Evolutionary conservation across 805 yeast species (phyloP).

Genomic region (Starmerella bombi): DNA sequence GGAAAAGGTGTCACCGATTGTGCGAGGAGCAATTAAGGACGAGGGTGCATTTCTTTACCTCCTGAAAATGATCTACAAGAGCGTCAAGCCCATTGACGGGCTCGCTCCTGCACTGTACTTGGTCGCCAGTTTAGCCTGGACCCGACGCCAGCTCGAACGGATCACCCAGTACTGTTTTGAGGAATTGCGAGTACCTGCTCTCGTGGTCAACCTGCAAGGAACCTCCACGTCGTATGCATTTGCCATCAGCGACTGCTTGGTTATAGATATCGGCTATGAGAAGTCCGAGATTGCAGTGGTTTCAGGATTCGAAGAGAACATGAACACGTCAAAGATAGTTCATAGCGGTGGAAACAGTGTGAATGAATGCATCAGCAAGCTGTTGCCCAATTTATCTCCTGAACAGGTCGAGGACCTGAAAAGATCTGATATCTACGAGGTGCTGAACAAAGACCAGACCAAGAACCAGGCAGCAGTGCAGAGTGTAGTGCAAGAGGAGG

Average conservation of each 20-base stretch:
- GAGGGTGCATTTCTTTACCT: conserved; percentile 57
- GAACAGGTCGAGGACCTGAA: conserved; percentile 65
- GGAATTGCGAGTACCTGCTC: conserved; percentile 53
- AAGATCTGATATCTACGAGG: conserved; percentile 62
- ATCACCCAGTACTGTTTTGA: conserved; percentile 70
- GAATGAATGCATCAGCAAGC: conserved; percentile 37
- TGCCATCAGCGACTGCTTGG: conserved; percentile 46
- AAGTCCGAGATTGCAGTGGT: conserved; percentile 70
- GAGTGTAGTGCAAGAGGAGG: conserved; percentile 36
- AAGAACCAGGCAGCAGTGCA: conserved; percentile 33
- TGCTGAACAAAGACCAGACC: conserved; percentile 57
- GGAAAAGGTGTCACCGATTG: conserved; percentile 48
- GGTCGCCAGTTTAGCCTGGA: conserved; percentile 57
- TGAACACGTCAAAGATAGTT: conserved; percentile 39
- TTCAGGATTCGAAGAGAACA: conserved; percentile 53
- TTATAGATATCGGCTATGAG: conserved; percentile 68
- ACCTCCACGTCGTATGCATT: conserved; percentile 63
- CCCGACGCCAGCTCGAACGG: conserved; percentile 49
- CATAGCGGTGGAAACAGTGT: conserved; percentile 53
- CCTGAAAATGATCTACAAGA: conserved; percentile 37
- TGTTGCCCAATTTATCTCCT: conserved; percentile 45
- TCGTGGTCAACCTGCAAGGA: conserved; percentile 54
- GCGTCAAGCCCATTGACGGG: conserved; percentile 31
- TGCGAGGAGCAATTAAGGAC: conserved; percentile 49
- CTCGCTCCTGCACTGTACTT: conserved; percentile 52